These are phyloP conservation scores for Blastobotrys niveus DNA, from an alignment of 1,139 yeast species.

Conservation along the genomic window DNA sequence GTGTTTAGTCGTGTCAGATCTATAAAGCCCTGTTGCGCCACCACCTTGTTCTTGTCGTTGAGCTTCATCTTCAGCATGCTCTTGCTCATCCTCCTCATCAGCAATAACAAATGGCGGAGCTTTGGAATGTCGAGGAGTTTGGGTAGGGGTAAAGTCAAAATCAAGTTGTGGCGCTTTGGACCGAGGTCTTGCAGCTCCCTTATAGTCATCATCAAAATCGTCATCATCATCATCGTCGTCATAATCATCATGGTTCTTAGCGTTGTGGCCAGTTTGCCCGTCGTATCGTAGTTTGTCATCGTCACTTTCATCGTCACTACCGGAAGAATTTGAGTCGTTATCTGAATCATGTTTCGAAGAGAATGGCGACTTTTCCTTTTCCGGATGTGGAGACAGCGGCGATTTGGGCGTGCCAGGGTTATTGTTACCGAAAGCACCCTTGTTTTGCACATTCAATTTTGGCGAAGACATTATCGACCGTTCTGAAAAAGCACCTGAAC, in stretches of 20 bases:
- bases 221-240: neutral
- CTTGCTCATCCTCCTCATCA: conserved; percentile 11
- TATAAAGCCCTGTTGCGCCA: conserved; percentile 13
- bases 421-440: too few species aligned
- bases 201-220: neutral
- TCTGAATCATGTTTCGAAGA: conserved; percentile 3
- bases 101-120: conserved; percentile 5
- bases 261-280: neutral
- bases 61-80: conserved; percentile 8
- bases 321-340: neutral
- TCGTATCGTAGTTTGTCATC: neutral
- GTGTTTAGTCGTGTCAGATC: conserved; percentile 26
- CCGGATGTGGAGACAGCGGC: conserved; percentile 1
- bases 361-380: conserved; percentile 3
- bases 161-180: neutral
- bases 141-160: conserved; percentile 9
- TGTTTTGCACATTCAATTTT: conserved; percentile 1
- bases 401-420: neutral
- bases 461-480: too few species aligned
- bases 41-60: neutral
- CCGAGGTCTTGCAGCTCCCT: too few species aligned
- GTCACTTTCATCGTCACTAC: neutral
- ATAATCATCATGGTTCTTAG: neutral
- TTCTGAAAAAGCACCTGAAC: too few species aligned
- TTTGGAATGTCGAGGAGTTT: neutral